Percentiles rank a stretch among this genome's conserved stretches.
Evolutionary conservation across 2,329 filamentous ascomycete genomes (phyloP).

Genomic region (Calonectria fujianensis): DNA sequence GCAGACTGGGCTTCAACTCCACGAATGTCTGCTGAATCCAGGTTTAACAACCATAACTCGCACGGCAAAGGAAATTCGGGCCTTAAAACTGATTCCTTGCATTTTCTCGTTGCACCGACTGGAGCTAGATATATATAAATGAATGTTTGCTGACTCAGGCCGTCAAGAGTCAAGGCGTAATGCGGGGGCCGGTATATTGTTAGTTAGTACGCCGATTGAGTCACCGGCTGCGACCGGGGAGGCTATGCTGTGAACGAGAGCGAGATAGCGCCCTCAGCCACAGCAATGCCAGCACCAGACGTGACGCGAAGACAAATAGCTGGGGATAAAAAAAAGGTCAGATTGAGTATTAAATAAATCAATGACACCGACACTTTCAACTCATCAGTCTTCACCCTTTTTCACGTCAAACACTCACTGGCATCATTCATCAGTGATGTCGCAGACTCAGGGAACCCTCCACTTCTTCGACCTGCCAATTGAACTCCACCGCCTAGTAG

Average conservation of each 20-base stretch:
- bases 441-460: slow-evolving; percentile 2
- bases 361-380: not conserved
- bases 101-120: too few relatives aligned
- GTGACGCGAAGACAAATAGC: not conserved
- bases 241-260: slow-evolving; percentile 12
- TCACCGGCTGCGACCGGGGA: not conserved
- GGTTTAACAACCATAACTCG: too few relatives aligned
- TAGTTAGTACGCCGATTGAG: not conserved
- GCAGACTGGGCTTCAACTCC: too few relatives aligned
- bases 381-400: not conserved
- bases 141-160: not conserved
- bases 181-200: not conserved
- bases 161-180: not conserved
- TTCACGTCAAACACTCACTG: not conserved
- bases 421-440: not conserved
- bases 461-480: slow-evolving; percentile 1
- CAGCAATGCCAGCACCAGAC: not conserved
- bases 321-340: not conserved
- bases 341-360: not conserved
- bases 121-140: too few relatives aligned
- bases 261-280: slow-evolving; percentile 7
- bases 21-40: not conserved
- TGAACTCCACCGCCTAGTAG: slow-evolving; percentile 3
- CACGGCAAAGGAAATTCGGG: too few relatives aligned
- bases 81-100: too few relatives aligned